These are phyloP conservation scores for Clavispora asparagi DNA, from an alignment of 805 yeast species.

Conservation along the genomic window DNA sequence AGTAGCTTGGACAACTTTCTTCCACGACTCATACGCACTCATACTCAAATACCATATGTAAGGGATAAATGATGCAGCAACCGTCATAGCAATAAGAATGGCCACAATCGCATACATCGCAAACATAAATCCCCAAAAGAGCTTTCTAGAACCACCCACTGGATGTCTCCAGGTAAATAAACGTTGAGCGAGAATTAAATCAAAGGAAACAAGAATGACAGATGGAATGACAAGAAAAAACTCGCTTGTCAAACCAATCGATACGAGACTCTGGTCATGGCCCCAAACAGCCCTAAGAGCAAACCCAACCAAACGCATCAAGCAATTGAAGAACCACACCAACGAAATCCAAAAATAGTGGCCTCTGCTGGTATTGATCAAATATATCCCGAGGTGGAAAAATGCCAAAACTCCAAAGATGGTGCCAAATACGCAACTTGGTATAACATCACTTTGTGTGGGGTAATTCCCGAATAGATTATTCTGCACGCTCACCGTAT, in stretches of 20 bases:
- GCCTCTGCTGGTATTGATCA: conserved; percentile 15
- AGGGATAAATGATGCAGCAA: conserved; percentile 14
- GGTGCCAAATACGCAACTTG: conserved; percentile 13
- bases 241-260: conserved; percentile 14
- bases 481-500: conserved; percentile 12
- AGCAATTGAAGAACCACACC: conserved; percentile 14
- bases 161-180: conserved; percentile 24
- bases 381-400: conserved; percentile 13
- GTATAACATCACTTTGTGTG: conserved; percentile 11
- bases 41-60: conserved; percentile 12
- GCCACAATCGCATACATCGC: conserved; percentile 13
- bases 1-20: conserved; percentile 25
- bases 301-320: conserved; percentile 12
- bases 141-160: conserved; percentile 18
- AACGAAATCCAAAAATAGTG: conserved; percentile 18
- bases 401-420: conserved; percentile 12
- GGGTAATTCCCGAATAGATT: conserved; percentile 19
- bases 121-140: conserved; percentile 18
- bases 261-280: conserved; percentile 9
- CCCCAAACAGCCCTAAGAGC: conserved; percentile 15
- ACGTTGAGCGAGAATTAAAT: conserved; percentile 20
- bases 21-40: conserved; percentile 15
- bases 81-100: conserved; percentile 12
- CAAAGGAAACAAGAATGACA: conserved; percentile 14
- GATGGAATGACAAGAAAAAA: conserved; percentile 15